Evolutionary conservation across 1,139 yeast species (phyloP), one percentile per base, ranked within the genome.

Genomic region (Diutina ranongensis): DNA sequence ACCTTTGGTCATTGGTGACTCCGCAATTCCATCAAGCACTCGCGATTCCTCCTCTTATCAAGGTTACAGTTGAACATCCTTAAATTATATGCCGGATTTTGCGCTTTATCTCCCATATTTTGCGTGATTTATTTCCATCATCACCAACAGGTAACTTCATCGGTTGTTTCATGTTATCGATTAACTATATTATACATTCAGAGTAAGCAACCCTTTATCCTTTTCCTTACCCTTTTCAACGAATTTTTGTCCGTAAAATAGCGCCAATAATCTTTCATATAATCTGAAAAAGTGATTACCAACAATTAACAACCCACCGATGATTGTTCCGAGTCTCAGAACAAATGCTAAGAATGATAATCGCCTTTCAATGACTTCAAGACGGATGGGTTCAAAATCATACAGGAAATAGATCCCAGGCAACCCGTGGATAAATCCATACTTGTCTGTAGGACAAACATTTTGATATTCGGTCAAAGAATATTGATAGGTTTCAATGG

Each of bases 361-460:
- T 50, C 97, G 71, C 47, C 67, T 69, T 58, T 89, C 97, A 27
- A 71, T 69, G 34, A 88, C 73, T 3, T 75, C 64, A 54, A 92
- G 71, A 46, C 81, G 75, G 40, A 92, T 76, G 3, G 97, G 94
- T 56, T 92, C 97, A 59, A 92, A 87, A 53, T 86, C 89, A 60
- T 89, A 92, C 47, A 75, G 76, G 67, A 92, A 77, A 57, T 73
- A 84, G 34, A 92, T 80, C 0, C 97, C 97, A 2, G 97, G 95
- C 8, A 10, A 19, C 15, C 35, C 40, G 13, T 8, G 3, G 4
- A 34, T 34, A 2, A 72, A 58, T 1, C 60, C 60, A 3, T 52
- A 49, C 5, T 53, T 51, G 19, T 57, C 54, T 46, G 60, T 59
- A 25, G 57, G 56, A n/a, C 49, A 46, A 45, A 55, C 51, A 3